Base-by-base conservation (phyloP, 1,284 basidiomycete species). In the Cerrena zonata region DNA sequence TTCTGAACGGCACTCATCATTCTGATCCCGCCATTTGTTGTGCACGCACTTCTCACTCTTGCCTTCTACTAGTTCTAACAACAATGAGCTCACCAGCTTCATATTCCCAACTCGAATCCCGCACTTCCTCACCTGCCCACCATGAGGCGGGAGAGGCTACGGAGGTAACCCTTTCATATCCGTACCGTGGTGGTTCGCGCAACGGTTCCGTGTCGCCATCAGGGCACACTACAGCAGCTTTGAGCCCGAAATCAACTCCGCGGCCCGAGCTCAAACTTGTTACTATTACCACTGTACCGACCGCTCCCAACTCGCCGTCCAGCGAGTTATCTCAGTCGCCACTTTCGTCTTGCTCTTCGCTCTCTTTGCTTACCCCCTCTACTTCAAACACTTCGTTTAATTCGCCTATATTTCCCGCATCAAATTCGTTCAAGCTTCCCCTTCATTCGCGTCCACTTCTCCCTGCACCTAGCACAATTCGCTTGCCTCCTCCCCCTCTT, bases 401-500 rank as follows among this genome's bases (percentile, higher is more conserved):
- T 19, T 47, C 46, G 13, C 46, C 46, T 15, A 40, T 38, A 43
- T 34, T 43, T 26, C 34, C 46, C 26, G 10, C 22, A 18, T 41
- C 42, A 27, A 25, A 10, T 12, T 22, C 42, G 13, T 25, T 44
- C 25, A 44, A 23, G 24, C 5, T 34, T 27, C 27, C 45, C 19
- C 4, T 47, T 36, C 12, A 37, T 5, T 19, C 45, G n/a, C 39
- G 21, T 18, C 18, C 39, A 34, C 30, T 15, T 12, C 18, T 15
- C 42, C 7, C 12, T 37, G n/a, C n/a, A n/a, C 7, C 45, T 19
- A 36, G 45, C 30, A 23, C 37, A 39, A 30, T 11, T 18, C 21
- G 21, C 39, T 18, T 36, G n/a, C 19, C 45, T 52, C 27, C 48
- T 41, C 37, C 19, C 34, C 21, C 18, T 48, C 38, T 38, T 40